phyloP scores from a whole-genome alignment of 768 basidiomycete genomes.

The Rossbeevera mucosa region DNA sequence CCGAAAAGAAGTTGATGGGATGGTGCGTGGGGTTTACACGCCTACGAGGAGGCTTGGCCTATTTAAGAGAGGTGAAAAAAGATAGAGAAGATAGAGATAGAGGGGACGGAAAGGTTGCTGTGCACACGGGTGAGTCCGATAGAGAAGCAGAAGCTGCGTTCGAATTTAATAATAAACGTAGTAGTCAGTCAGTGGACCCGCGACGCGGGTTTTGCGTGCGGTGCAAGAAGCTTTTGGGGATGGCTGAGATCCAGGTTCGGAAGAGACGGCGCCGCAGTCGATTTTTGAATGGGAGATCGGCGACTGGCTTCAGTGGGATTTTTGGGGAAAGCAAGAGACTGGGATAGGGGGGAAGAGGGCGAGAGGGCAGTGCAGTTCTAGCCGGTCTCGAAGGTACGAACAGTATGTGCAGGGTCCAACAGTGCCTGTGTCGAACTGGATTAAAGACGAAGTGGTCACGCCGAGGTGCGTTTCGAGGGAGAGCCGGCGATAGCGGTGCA shows the following conservation, averaged over 20 bases:
- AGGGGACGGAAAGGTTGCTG: neutral
- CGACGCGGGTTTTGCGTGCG: slow-evolving; percentile 1
- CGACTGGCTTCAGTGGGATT: neutral
- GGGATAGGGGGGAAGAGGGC: neutral
- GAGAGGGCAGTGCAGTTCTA: neutral
- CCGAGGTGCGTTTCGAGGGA: neutral
- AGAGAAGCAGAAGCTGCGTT: slow-evolving; percentile 1
- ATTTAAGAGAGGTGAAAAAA: neutral
- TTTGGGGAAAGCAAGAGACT: neutral
- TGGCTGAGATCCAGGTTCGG: slow-evolving; percentile 1
- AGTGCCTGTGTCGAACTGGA: neutral
- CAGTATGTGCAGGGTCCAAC: neutral
- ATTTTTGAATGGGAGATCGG: neutral
- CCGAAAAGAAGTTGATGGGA: neutral
- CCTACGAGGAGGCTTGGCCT: neutral
- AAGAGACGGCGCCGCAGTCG: neutral
- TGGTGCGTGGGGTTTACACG: neutral
- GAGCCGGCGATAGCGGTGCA: neutral
- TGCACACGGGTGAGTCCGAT: slow-evolving; percentile 7
- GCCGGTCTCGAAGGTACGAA: neutral
- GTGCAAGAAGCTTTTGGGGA: slow-evolving; percentile 1
- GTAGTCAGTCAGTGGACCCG: neutral
- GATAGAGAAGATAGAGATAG: neutral
- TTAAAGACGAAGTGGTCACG: too few relatives aligned
- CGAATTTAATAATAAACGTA: neutral